Base-by-base conservation (phyloP, 139 green algal genomes). In the Closterium sp. region DNA sequence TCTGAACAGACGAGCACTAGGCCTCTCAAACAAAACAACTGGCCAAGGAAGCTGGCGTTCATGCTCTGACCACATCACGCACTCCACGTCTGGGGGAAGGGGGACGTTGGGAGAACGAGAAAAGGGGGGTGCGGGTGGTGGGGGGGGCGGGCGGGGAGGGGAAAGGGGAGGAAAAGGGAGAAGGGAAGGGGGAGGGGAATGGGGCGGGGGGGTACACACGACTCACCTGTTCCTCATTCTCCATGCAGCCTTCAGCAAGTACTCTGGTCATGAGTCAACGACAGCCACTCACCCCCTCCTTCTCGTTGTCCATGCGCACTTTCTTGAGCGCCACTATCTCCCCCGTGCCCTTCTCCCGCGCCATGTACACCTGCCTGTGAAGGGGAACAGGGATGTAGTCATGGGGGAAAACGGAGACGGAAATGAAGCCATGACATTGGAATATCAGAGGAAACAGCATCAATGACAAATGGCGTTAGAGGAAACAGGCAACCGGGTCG, bases 251-350 rank as follows among this genome's bases (percentile, higher is more conserved):
- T 28, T 16, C 31, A 87, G 84, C 84, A 87, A 84, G 66, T 84
- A n/a, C 66, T n/a, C 23, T n/a, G 66, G 23, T 23, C 19, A 84
- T 19, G 21, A 84, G 23, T 84, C 21, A 19, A 84, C 19, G 19
- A 84, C 23, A 23, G 85, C 31, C 25, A 66, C 89, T 92, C 76
- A 94, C 91, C 81, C 98, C 98, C 94, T 99, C 98, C 93, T 99
- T 99, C 94, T 99, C 97, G 87, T 97, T 99, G 94, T 99, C 98
- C 97, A 99, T 99, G 31, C 97, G 96, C 32, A 99, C 98, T 92
- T 98, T 98, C 95, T 99, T 99, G 28, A 99, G 89, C 1, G 98
- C 98, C 28, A 96, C 95, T 69, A 96, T 95, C 32, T 96, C 95
- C 3, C 89, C 85, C 34, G 91, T 95, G n/a, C 38, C 55, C 84